A percentile compares a stretch with the other conserved stretches of the same genome.
These are phyloP conservation scores for Claviceps fusiformis DNA, from an alignment of 2,329 filamentous ascomycete species.

Conservation along the genomic window DNA sequence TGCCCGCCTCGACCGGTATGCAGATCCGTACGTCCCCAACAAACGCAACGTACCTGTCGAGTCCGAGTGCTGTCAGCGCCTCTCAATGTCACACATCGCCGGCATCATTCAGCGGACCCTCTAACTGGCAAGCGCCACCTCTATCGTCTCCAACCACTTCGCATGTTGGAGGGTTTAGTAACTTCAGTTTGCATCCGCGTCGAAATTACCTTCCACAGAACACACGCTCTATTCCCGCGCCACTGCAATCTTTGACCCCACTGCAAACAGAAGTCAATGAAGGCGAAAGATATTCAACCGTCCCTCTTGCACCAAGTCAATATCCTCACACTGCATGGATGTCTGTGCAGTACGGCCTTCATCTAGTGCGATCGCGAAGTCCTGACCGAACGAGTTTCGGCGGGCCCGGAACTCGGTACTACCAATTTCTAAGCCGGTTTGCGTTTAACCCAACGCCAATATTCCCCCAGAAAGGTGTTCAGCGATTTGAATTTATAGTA, in stretches of 20 bases:
- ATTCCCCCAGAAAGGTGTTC: constrained; percentile 23
- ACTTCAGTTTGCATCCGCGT: neutral
- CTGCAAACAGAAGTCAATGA: neutral
- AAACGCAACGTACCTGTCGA: neutral
- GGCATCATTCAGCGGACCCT: neutral
- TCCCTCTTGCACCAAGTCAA: constrained; percentile 16
- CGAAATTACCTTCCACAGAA: neutral
- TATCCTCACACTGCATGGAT: constrained; percentile 26
- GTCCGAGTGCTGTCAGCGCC: neutral
- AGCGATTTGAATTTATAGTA: constrained; percentile 34
- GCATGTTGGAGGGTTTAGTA: neutral
- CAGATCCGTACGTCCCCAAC: neutral
- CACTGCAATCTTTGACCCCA: neutral
- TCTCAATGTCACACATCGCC: neutral
- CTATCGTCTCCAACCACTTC: neutral
- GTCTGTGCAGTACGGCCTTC: constrained; percentile 29
- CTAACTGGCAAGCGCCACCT: neutral
- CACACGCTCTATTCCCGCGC: neutral
- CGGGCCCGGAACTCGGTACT: constrained; percentile 26
- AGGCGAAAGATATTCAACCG: neutral
- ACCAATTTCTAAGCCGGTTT: constrained; percentile 43
- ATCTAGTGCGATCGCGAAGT: constrained; percentile 34
- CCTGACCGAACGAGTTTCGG: constrained; percentile 27
- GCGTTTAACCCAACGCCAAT: constrained; percentile 30
- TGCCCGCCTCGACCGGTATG: neutral